Evolutionary conservation across 371 early-diverging fungal species (phyloP).

Genomic region (Lichtheimia hyalospora): DNA sequence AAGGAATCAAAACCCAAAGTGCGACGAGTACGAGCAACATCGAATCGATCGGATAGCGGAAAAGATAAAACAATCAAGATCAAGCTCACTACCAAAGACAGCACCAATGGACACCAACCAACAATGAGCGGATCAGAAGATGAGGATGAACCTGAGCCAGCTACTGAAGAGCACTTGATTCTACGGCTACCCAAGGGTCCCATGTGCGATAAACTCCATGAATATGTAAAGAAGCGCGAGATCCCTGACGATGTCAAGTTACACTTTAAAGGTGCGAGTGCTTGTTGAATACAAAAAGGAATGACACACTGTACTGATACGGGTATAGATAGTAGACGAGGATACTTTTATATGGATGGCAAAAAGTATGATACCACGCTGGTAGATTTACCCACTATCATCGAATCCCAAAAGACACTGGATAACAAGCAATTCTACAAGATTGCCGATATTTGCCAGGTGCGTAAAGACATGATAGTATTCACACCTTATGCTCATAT

Average conservation of each 20-base stretch:
- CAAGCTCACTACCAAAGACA: conserved; percentile 18
- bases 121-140: conserved; percentile 41
- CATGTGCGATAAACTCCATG: conserved; percentile 62
- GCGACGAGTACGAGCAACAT: neutral
- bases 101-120: conserved; percentile 6
- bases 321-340: conserved; percentile 69
- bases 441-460: conserved; percentile 96
- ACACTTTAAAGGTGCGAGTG: conserved; percentile 58
- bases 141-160: conserved; percentile 65
- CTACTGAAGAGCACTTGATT: conserved; percentile 79
- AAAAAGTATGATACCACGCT: conserved; percentile 64
- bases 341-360: conserved; percentile 65
- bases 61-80: conserved; percentile 21
- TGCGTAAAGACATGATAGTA: conserved; percentile 18
- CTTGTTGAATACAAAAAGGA: no score
- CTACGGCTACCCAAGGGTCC: conserved; percentile 73
- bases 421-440: conserved; percentile 97
- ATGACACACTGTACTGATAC: neutral
- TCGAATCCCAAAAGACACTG: conserved; percentile 94
- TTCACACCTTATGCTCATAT: neutral
- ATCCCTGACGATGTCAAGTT: conserved; percentile 68
- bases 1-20: conserved; percentile 4
- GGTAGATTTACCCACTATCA: conserved; percentile 94
- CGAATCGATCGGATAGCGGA: neutral
- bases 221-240: conserved; percentile 68